Evolutionary conservation across 139 green algal species (phyloP).

Genomic region (Tetradesmus obliquus): DNA sequence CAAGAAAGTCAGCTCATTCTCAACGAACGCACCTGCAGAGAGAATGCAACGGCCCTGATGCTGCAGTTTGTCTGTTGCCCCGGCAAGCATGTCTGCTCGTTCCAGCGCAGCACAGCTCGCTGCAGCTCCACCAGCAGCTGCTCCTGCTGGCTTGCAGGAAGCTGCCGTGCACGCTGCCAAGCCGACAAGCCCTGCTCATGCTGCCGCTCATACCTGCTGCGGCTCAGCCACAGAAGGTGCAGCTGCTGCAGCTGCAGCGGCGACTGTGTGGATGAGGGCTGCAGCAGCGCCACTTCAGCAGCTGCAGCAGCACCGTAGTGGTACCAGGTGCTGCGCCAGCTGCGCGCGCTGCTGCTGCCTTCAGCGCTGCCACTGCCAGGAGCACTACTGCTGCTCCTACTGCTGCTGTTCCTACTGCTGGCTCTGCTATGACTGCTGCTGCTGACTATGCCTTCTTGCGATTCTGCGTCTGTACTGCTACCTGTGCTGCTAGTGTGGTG

Average conservation of each 20-base stretch:
- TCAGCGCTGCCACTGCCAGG: background rate
- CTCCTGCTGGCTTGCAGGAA: conserved; percentile 3
- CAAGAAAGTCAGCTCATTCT: too few relatives aligned
- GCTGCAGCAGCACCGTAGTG: background rate
- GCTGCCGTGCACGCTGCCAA: conserved; percentile 32
- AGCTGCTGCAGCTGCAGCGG: conserved; percentile 14
- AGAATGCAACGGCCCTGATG: background rate
- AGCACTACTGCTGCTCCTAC: background rate
- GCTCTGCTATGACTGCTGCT: background rate
- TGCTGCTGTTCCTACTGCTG: background rate
- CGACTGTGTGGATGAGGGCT: background rate
- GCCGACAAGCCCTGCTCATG: background rate
- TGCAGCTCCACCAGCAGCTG: conserved; percentile 32
- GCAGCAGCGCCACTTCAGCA: background rate
- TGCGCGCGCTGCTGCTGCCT: background rate
- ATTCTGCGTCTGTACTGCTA: background rate
- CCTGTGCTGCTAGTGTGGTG: background rate
- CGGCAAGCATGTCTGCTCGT: conserved; percentile 19
- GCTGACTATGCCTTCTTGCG: background rate
- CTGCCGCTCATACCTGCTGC: conserved; percentile 29
- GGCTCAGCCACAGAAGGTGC: conserved; percentile 41
- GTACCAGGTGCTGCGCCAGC: background rate
- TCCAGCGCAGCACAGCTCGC: conserved; percentile 39
- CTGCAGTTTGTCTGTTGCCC: background rate
- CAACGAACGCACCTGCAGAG: background rate